A percentile compares a stretch with the other conserved stretches of the same genome.
These are phyloP conservation scores for Ascochyta pisi DNA, from an alignment of 2,329 filamentous ascomycete genomes.

Conservation along the genomic window DNA sequence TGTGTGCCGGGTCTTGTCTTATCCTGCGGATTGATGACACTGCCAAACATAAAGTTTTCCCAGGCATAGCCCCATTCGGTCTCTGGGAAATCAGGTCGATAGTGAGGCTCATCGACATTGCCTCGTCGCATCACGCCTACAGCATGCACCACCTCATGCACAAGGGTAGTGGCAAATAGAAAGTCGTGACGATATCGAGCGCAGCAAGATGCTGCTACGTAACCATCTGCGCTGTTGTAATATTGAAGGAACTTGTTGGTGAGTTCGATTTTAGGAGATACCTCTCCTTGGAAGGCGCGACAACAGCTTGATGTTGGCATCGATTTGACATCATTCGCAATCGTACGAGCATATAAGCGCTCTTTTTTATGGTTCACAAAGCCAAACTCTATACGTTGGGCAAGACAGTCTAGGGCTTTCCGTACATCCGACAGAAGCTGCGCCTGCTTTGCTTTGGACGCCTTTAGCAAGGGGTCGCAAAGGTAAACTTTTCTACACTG, in stretches of 20 bases:
- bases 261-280: slow-evolving; percentile 33
- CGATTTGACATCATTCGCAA: slow-evolving; percentile 7
- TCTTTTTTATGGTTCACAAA: slow-evolving; percentile 21
- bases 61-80: slow-evolving; percentile 46
- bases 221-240: slow-evolving; percentile 28
- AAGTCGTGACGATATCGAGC: slow-evolving; percentile 47
- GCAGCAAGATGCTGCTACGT: slow-evolving; percentile 30
- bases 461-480: slow-evolving; percentile 26
- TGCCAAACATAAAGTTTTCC: slow-evolving; percentile 48
- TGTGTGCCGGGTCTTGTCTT: slow-evolving; percentile 23
- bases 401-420: slow-evolving; percentile 35
- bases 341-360: slow-evolving; percentile 34
- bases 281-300: slow-evolving; percentile 21
- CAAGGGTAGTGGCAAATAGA: slow-evolving; percentile 36
- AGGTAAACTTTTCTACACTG: slow-evolving; percentile 28
- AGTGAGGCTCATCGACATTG: slow-evolving; percentile 34
- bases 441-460: slow-evolving; percentile 17
- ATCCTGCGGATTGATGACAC: slow-evolving; percentile 42
- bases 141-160: slow-evolving; percentile 47
- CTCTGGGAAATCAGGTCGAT: slow-evolving; percentile 33
- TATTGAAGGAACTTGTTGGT: slow-evolving; percentile 27
- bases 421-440: slow-evolving; percentile 27
- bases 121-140: slow-evolving; percentile 43
- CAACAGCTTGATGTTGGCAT: slow-evolving; percentile 19
- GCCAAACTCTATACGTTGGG: slow-evolving; percentile 30